Conservation (phyloP, 2,329 filamentous ascomycete species). For the Fusarium piperis region DNA sequence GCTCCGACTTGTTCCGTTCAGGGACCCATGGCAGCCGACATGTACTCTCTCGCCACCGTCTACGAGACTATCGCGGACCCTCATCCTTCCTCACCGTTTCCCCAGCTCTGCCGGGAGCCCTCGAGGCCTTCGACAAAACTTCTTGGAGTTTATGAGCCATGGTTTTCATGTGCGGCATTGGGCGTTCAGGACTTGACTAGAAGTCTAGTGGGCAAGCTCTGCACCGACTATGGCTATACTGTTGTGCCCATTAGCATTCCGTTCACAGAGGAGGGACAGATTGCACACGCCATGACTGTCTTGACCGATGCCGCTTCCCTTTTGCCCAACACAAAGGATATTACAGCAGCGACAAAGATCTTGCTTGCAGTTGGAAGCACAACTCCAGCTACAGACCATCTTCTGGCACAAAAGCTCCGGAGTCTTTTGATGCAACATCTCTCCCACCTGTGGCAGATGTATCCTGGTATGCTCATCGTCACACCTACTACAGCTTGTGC, state of each 20-base stretch:
- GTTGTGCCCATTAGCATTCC: slow-evolving; percentile 66
- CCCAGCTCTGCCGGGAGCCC: slow-evolving; percentile 45
- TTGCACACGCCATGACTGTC: slow-evolving; percentile 79
- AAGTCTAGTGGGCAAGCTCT: slow-evolving; percentile 54
- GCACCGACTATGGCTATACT: slow-evolving; percentile 59
- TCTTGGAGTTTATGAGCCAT: slow-evolving; percentile 70
- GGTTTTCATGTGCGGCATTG: slow-evolving; percentile 62
- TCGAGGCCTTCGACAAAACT: slow-evolving; percentile 51
- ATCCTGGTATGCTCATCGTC: slow-evolving; percentile 76
- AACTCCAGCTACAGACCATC: slow-evolving; percentile 71
- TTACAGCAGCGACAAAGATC: slow-evolving; percentile 71
- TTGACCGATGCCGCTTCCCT: slow-evolving; percentile 67
- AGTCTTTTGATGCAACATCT: slow-evolving; percentile 77
- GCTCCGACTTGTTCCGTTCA: slow-evolving; percentile 70
- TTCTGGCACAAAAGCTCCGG: slow-evolving; percentile 75
- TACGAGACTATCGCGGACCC: slow-evolving; percentile 72
- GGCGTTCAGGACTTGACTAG: slow-evolving; percentile 45
- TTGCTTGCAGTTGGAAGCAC: slow-evolving; percentile 70
- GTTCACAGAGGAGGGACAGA: slow-evolving; percentile 69
- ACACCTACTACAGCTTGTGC: slow-evolving; percentile 70
- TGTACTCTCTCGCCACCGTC: slow-evolving; percentile 72
- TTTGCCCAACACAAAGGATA: slow-evolving; percentile 57
- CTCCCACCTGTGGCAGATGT: slow-evolving; percentile 67
- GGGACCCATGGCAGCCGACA: slow-evolving; percentile 73
- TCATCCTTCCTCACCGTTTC: slow-evolving; percentile 67